Conservation (phyloP, 176 grass and related monocot genomes). For the Phragmites australis region DNA sequence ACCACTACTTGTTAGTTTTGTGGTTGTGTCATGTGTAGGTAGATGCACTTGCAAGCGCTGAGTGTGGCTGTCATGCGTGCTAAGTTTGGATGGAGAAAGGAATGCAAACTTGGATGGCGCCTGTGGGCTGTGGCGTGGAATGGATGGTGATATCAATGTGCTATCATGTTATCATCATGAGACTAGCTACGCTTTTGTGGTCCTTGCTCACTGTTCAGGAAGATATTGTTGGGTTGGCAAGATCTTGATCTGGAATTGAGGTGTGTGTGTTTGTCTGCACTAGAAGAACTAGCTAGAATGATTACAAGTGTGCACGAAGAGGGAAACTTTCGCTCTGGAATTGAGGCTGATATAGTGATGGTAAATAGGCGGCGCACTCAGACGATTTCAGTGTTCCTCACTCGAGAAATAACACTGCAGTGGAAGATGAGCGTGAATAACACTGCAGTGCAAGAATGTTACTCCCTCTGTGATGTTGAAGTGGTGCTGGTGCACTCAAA, state of each 20-base stretch:
- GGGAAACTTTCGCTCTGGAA: too few species aligned
- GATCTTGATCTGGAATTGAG: neutral
- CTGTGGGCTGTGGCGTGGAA: neutral
- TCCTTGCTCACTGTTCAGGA: neutral
- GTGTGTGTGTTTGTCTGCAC: neutral
- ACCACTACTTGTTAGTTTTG: neutral
- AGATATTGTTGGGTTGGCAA: neutral
- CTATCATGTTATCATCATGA: neutral
- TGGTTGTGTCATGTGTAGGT: slow-evolving; percentile 10
- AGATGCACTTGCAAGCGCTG: neutral
- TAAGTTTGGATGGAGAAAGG: neutral
- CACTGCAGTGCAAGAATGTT: too few species aligned
- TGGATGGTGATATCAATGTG: neutral
- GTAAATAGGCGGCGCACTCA: too few species aligned
- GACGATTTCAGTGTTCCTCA: too few species aligned
- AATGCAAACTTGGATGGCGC: neutral
- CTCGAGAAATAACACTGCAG: too few species aligned
- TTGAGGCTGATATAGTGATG: too few species aligned
- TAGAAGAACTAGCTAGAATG: too few species aligned
- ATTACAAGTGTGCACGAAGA: too few species aligned
- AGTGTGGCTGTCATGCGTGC: neutral
- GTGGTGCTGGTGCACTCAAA: too few species aligned
- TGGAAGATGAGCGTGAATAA: too few species aligned
- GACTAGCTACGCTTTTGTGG: neutral
- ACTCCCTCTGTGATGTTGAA: too few species aligned